phyloP scores from a whole-genome alignment of 345 rosid species.

The Microcos paniculata region DNA sequence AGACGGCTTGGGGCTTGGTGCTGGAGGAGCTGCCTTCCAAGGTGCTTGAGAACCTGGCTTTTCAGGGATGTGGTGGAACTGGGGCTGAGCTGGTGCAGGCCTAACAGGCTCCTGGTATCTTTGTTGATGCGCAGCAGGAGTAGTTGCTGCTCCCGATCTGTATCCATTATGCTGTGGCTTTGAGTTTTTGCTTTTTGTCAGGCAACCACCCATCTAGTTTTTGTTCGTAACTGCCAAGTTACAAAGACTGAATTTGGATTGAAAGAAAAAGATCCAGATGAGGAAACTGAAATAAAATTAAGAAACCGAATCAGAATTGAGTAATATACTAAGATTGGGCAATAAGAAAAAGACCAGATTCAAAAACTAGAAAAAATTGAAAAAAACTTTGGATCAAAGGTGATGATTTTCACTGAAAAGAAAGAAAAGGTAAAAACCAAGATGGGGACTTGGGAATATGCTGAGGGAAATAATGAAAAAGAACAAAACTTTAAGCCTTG shows the following conservation, averaged over 20 bases:
- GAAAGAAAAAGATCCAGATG: conserved; percentile 10
- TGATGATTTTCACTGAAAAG: background rate
- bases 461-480: conserved; percentile 3
- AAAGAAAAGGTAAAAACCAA: conserved; percentile 2
- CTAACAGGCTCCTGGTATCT: conserved; percentile 35
- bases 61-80: conserved; percentile 26
- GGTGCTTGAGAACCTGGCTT: conserved; percentile 31
- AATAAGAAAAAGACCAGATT: conserved; percentile 1
- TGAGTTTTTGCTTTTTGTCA: conserved; percentile 39
- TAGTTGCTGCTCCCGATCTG: conserved; percentile 31
- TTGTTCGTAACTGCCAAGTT: background rate
- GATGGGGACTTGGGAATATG: conserved; percentile 2
- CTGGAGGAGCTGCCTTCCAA: conserved; percentile 32
- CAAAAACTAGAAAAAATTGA: background rate
- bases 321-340: background rate
- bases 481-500: conserved; percentile 3
- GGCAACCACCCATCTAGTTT: conserved; percentile 55
- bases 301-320: background rate
- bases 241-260: conserved; percentile 6
- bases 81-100: conserved; percentile 8
- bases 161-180: conserved; percentile 37
- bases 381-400: background rate
- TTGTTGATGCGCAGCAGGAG: conserved; percentile 25
- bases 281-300: background rate
- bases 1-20: conserved; percentile 40